A percentile compares a stretch with the other conserved stretches of the same genome.
These are phyloP conservation scores for Pisolithus tinctorius DNA, from an alignment of 768 basidiomycete species.

Conservation along the genomic window DNA sequence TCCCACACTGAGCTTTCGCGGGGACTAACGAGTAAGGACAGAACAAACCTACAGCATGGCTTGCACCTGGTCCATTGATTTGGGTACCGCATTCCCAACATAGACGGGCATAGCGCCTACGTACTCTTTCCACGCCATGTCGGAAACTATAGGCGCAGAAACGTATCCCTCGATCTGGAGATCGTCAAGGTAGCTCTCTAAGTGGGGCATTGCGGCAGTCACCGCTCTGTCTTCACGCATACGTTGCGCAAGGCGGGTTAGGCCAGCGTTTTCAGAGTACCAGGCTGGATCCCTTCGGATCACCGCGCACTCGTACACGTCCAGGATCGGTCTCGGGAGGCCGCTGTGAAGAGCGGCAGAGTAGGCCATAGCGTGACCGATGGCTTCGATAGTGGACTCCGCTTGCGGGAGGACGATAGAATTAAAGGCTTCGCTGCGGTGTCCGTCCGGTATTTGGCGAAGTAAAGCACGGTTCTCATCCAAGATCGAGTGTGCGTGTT, in stretches of 20 bases:
- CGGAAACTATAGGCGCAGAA: constrained; percentile 48
- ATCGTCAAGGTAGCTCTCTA: constrained; percentile 34
- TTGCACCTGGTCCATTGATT: constrained; percentile 31
- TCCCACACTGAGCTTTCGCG: neutral
- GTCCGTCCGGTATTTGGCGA: constrained; percentile 22
- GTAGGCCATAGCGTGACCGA: constrained; percentile 58
- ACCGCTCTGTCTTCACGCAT: constrained; percentile 42
- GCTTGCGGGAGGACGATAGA: constrained; percentile 51
- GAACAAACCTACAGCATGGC: constrained; percentile 33
- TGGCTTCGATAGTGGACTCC: constrained; percentile 47
- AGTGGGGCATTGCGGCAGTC: constrained; percentile 36
- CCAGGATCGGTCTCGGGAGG: constrained; percentile 43
- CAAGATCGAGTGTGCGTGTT: constrained; percentile 40
- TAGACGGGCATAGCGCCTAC: constrained; percentile 33
- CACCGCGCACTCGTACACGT: constrained; percentile 48
- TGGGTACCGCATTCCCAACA: constrained; percentile 35
- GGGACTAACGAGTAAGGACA: neutral
- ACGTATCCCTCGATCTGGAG: constrained; percentile 46
- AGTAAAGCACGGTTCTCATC: constrained; percentile 41
- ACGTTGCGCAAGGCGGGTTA: constrained; percentile 43
- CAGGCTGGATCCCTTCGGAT: constrained; percentile 51
- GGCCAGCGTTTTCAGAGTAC: constrained; percentile 48
- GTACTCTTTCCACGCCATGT: constrained; percentile 44
- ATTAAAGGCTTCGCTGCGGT: constrained; percentile 27
- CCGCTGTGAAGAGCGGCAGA: constrained; percentile 41